Evolutionary conservation across 768 basidiomycete genomes (phyloP), one percentile per base, ranked within the genome.

Genomic region (Coprinellus micaceus): DNA sequence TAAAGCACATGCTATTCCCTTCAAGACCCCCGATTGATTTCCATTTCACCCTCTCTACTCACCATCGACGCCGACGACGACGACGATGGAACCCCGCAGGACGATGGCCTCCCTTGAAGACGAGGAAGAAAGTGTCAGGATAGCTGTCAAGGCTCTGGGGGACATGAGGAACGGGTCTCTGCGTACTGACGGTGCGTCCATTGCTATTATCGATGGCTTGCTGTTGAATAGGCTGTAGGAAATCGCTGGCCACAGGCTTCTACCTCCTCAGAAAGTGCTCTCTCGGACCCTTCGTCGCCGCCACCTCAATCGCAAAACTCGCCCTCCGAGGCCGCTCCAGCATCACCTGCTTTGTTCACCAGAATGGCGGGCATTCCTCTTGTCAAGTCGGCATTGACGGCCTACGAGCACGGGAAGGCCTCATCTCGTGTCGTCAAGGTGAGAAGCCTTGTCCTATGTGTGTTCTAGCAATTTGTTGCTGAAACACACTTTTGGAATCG

Each of bases 391-490:
- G 91, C 89, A 1, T 64, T 93, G 17, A 71, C 84, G 11, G 85
- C 81, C 0, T 93, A 93, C 61, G 91, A 93, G 66, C 84, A 90
- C 19, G 85, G 86, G 43, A 94, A 94, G 69, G 89, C 88, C 6
- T 84, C 82, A 60, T 92, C 90, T 10, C 76, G 89, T 33, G 89
- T 94, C 44, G 89, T 94, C 60, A 92, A 94, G 78, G 91, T 91
- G 58, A 52, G 76, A 66, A 52, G n/a, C 5, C 25, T 15, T 29
- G 43, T 29, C 36, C 26, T 57, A 53, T 48, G 17, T 30, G 19
- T n/a, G n/a, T n/a, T n/a, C n/a, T n/a, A n/a, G 48, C 52, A 25
- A 30, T 19, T 43, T 17, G n/a, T 49, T 53, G 53, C 28, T 53
- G 40, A 50, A 26, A 53, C 59, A 68, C 69, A 57, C 64, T 53